Evolutionary conservation across 2,329 filamentous ascomycete genomes (phyloP), one percentile per base, ranked within the genome.

Genomic region (Boeremia exigua): DNA sequence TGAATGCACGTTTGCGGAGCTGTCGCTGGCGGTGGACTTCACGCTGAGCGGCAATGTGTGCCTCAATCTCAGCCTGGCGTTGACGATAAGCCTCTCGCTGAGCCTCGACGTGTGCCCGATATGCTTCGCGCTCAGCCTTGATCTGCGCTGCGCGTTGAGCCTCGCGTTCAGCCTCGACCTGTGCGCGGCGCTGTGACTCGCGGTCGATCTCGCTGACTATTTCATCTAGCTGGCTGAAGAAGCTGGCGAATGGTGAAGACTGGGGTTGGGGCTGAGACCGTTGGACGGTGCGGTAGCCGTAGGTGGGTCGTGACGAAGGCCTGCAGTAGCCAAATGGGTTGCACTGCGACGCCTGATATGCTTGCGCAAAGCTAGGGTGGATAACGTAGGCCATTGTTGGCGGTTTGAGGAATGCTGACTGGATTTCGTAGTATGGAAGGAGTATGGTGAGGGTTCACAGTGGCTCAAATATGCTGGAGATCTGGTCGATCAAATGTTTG

Each of bases 341-440:
- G 58, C 68, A 71, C 36, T 69, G 67, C 30, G 62, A 63, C 29
- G 59, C 57, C 51, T 69, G 62, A 39, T 71, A 70, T 56, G 67
- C 62, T 25, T 71, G 70, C n/a, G 62, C 63, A 44, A 74, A 69
- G 11, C 63, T 67, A 9, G 71, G 71, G 14, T 67, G 70, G 27
- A 75, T 61, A 56, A 75, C 58, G 52, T 70, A 74, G 15, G 71
- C 71, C 71, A 74, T 75, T 68, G 55, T 44, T 61, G 43, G 27
- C 38, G 37, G 45, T 5, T 38, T 57, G 50, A 34, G 45, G 54
- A 44, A 30, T 17, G 17, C 52, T 42, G 45, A 11, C 33, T 17
- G 39, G 23, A 6, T n/a, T 54, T 39, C 33, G 38, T 42, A 39
- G 17, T 53, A 11, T 28, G 47, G 59, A 34, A 43, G 47, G 4